Percentiles rank a stretch among this genome's conserved stretches.
Evolutionary conservation across 176 grass and related monocot genomes (phyloP).

Genomic region (Musa schizocarpa): DNA sequence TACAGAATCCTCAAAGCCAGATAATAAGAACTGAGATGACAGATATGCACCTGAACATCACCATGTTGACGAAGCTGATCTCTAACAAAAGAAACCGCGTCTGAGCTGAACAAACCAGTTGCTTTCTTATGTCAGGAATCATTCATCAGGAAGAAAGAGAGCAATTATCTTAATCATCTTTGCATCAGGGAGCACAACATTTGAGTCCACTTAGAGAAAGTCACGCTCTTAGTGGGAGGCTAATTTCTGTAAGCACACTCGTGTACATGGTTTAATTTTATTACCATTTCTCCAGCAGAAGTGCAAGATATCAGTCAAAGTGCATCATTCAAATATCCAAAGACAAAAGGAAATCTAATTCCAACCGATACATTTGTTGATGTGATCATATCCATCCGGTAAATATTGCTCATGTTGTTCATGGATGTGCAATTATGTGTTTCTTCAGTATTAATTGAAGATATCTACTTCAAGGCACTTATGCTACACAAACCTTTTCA

Average conservation of each 20-base stretch:
- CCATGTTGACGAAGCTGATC: slow-evolving; percentile 81
- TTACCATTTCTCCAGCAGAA: not conserved
- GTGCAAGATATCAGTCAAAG: not conserved
- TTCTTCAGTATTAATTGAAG: not conserved
- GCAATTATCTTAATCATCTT: not conserved
- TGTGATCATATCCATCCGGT: no score
- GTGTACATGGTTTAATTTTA: no score
- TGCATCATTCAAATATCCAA: not conserved
- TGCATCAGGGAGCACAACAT: not conserved
- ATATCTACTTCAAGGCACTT: not conserved
- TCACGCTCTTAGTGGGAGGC: not conserved
- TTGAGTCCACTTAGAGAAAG: not conserved
- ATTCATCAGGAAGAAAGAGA: not conserved
- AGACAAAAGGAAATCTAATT: not conserved
- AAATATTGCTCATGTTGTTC: not conserved
- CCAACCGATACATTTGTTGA: not conserved
- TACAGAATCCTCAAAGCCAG: not conserved
- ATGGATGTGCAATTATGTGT: not conserved
- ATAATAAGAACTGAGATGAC: slow-evolving; percentile 8
- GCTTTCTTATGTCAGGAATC: slow-evolving; percentile 21
- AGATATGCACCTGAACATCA: slow-evolving; percentile 61
- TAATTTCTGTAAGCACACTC: no score
- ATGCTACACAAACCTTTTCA: slow-evolving; percentile 49
- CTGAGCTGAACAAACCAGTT: slow-evolving; percentile 49
- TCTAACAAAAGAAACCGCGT: slow-evolving; percentile 69